phyloP scores from a whole-genome alignment of 331 rosid genomes.

The Malus hybrid region DNA sequence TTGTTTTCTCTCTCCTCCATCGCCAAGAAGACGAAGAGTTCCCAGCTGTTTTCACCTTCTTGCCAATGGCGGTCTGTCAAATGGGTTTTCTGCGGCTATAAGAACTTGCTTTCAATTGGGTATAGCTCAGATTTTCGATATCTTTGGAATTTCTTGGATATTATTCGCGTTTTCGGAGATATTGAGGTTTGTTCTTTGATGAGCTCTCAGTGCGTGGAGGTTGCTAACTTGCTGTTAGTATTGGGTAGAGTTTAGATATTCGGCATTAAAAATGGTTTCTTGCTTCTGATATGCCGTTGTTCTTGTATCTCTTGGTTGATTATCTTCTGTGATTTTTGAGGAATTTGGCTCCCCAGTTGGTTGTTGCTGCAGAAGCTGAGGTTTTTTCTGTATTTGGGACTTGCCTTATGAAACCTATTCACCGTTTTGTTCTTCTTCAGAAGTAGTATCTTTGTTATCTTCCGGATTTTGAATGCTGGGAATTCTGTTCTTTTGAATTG shows the following conservation, averaged over 20 bases:
- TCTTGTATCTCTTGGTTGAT: slow-evolving; percentile 5
- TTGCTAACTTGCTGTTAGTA: background rate
- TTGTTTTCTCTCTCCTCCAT: background rate
- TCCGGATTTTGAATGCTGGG: slow-evolving; percentile 4
- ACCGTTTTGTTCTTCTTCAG: slow-evolving; percentile 8
- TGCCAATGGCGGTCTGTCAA: background rate
- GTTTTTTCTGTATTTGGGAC: background rate
- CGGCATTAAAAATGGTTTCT: background rate
- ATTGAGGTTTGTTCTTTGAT: background rate
- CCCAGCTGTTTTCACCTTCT: slow-evolving; percentile 1
- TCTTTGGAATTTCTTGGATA: background rate
- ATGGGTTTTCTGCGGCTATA: slow-evolving; percentile 19
- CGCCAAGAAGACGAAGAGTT: slow-evolving; percentile 1
- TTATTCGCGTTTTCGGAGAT: background rate
- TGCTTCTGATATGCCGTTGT: slow-evolving; percentile 7
- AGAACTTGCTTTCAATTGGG: slow-evolving; percentile 10
- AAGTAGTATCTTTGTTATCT: background rate
- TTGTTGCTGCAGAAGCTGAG: background rate
- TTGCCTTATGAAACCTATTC: background rate
- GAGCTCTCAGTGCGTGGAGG: background rate
- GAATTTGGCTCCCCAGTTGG: slow-evolving; percentile 1
- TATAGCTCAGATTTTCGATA: background rate
- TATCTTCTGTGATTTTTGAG: slow-evolving; percentile 8
- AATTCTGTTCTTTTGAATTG: slow-evolving; percentile 7
- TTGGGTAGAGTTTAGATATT: slow-evolving; percentile 4